Evolutionary conservation across 148 eudicot genomes (phyloP), one percentile per base, ranked within the genome.

Genomic region (Cornus kousa): DNA sequence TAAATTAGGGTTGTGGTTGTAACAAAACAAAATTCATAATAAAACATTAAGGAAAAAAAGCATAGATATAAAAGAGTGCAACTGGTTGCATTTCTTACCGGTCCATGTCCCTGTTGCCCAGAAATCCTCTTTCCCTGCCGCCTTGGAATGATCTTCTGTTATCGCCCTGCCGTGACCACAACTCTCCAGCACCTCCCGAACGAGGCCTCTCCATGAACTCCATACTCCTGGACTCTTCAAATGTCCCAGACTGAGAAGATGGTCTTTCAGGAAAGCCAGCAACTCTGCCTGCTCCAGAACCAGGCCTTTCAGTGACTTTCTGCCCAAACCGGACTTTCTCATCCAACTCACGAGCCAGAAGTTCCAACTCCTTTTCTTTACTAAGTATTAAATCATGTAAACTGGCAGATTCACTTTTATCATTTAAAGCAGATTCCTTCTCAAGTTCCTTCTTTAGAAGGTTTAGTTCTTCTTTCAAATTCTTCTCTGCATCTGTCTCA

Each of bases 71-170:
- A 3, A 7, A 62, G 19, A 60, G 35, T 72, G 23, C 68, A 57
- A 71, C 32, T 32, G 46, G 62, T 73, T 13, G 40, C 24, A 55
- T 37, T 53, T 39, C 82, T 64, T 91, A 95, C 98, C 98, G 90
- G 87, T 89, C 90, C 80, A 81, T 53, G 57, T 90, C 92, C 86
- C 97, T 82, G 80, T 79, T 84, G 72, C 87, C 86, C 71, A 81
- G 67, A 77, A 89, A 94, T 71, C 91, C 98, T 86, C 97, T 89
- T 77, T 88, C 97, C 77, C 94, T 90, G 86, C 91, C 87, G 80
- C 92, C 91, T 62, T 83, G 90, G 67, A 85, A 90, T 67, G 84
- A 82, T 85, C 93, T 89, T 86, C 97, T 84, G 55, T 87, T 93
- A 68, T 94, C 98, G 77, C 84, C 84, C 55, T 83, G 92, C 83